Base-by-base conservation (phyloP, 2,329 filamentous ascomycete species). In the Ascochyta clinopodiicola region DNA sequence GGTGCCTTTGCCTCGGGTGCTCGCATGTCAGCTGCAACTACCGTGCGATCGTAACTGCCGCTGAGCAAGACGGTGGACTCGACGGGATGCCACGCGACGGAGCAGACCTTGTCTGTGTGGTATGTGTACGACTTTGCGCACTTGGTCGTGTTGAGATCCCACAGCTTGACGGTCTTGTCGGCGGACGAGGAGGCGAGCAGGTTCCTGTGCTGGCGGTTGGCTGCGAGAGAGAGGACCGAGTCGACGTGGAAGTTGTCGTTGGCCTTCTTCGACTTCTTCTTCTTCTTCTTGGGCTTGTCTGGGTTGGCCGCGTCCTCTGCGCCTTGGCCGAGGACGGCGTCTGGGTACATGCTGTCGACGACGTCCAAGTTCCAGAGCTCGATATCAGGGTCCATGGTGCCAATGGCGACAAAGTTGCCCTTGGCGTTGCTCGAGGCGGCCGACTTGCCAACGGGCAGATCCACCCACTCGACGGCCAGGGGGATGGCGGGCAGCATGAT, bases 401-500 rank as follows among this genome's bases (percentile, higher is more conserved):
- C 95, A 34, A 99, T 86, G 5, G 95, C 95, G 21, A 96, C 93
- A 66, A 94, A 97, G 79, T 96, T 99, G 51, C 91, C 95, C 44
- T 83, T 84, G 22, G 85, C 82, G 61, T 90, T 86, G 58, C 85
- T 85, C 35, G 59, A 56, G 32, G 59, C 62, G 27, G 61, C 56
- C 32, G 63, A 53, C 74, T 92, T 91, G 62, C 90, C 88, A 32
- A 96, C 92, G n/a, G 92, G 89, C 51, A 96, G 83, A 74, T 97
- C 91, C 39, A 99, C 79, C 95, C 95, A 99, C 80, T 99, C 95
- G 36, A 98, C 85, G 70, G 92, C 95, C 6, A 99, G 86, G 10
- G 95, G 95, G 71, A 99, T 96, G 22, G 94, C 94, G 29, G 95
- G 95, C 51, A 99, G 85, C 94, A 99, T 98, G 68, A 99, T 96